Evolutionary conservation across 106 monocot species (phyloP), one percentile per base, ranked within the genome.

Genomic region (Dendrobium officinale): DNA sequence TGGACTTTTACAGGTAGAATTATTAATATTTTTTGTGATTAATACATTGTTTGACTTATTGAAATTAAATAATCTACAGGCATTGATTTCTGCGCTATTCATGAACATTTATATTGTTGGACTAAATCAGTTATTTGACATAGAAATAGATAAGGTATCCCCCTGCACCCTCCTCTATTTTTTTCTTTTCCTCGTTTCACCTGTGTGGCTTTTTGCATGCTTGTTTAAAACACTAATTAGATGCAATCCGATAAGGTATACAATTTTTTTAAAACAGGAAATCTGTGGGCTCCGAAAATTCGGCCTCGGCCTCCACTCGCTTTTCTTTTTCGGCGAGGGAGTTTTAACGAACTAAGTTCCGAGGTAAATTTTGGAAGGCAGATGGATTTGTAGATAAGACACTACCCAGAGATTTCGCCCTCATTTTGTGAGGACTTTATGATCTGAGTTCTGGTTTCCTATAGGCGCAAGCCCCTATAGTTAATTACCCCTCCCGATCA

Each of bases 61-160:
- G 33, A 55, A 75, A 24, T 37, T 70, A 33, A 29, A 70, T 70
- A 70, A 68, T 40, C 59, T 81, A 43, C 85, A 98, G 98, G 98
- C 95, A 72, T 56, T 99, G 83, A 83, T 91, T 43, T 87, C 99
- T 77, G 91, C 99, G 77, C 87, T 95, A 84, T 95, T 95, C 84
- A 95, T 99, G 99, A 99, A 99, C 81, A 77, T 99, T 70, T 99
- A 99, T 82, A 99, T 99, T 83, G 98, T 99, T 80, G 99, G 99
- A 76, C 82, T 99, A 67, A 99, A 99, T 82, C 99, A 99, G 80
- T 64, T 95, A 56, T 99, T 81, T 84, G 99, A 99, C 78, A 93
- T 95, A 80, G 95, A 99, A 85, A 95, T 99, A 75, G 99, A 99
- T 86, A 99, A 93, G 95, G 99, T 99, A 88, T 78, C 2, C 16